Conservation (phyloP, 768 basidiomycete species). For the Rhizopogon vulgaris region DNA sequence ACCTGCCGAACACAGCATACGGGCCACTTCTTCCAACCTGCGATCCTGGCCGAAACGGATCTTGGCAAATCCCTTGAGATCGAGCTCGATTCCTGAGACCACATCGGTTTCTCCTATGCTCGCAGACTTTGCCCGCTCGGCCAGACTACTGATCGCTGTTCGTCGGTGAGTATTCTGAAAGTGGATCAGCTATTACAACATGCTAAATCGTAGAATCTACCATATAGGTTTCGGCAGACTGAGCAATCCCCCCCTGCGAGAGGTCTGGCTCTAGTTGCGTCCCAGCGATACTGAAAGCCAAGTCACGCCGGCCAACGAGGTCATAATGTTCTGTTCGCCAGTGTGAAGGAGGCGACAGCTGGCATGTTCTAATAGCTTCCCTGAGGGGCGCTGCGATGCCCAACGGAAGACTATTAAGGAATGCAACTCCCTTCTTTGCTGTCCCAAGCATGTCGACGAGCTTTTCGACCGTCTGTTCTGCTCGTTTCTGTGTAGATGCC, state of each 20-base stretch:
- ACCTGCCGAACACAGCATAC: conserved; percentile 80
- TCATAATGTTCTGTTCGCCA: conserved; percentile 51
- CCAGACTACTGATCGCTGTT: conserved; percentile 45
- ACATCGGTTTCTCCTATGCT: conserved; percentile 50
- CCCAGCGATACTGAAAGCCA: conserved; percentile 26
- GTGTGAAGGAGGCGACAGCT: conserved; percentile 65
- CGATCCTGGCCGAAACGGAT: conserved; percentile 90
- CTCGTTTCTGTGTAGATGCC: conserved; percentile 53
- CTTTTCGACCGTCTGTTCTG: conserved; percentile 54
- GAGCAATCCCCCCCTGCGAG: conserved; percentile 23
- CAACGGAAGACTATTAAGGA: conserved; percentile 54
- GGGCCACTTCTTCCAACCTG: conserved; percentile 83
- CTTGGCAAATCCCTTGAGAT: conserved; percentile 66
- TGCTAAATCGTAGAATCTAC: conserved; percentile 4
- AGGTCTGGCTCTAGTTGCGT: conserved; percentile 22
- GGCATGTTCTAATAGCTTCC: conserved; percentile 82
- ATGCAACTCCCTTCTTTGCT: conserved; percentile 37
- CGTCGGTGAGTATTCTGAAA: conserved; percentile 46
- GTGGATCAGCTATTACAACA: background rate
- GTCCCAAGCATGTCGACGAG: conserved; percentile 40
- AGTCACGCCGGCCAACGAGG: conserved; percentile 24
- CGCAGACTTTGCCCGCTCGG: conserved; percentile 42
- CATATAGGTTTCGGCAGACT: conserved; percentile 28
- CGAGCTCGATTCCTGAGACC: conserved; percentile 67
- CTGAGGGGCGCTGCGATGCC: conserved; percentile 73